Percentiles rank a stretch among this genome's conserved stretches.
Conservation (phyloP, 257 asterid species). For the Thymus mandschuricus region DNA sequence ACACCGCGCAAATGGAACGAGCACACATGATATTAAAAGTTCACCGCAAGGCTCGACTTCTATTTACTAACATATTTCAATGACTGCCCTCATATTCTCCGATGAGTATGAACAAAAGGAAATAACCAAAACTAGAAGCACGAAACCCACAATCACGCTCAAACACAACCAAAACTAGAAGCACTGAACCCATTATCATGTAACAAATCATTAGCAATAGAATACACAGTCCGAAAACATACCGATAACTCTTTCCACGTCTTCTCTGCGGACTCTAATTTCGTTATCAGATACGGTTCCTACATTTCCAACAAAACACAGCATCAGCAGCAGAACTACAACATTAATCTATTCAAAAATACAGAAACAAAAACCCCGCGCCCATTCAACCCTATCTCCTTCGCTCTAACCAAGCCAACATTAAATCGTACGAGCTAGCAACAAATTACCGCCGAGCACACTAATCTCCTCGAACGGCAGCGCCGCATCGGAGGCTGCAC, state of each 20-base stretch:
- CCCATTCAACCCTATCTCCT: constrained; percentile 14
- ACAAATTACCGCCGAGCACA: constrained; percentile 85
- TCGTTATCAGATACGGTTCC: constrained; percentile 88
- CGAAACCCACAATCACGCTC: neutral
- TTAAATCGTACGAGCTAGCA: neutral
- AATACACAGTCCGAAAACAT: constrained; percentile 26
- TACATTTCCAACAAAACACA: constrained; percentile 44
- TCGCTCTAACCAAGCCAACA: constrained; percentile 10
- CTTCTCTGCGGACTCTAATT: constrained; percentile 93
- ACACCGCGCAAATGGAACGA: too few species aligned
- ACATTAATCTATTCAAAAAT: neutral
- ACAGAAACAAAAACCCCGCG: neutral
- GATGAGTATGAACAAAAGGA: neutral
- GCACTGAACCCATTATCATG: neutral
- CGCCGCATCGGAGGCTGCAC: constrained; percentile 39
- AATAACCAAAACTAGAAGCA: neutral
- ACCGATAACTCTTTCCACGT: constrained; percentile 98
- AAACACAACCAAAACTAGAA: constrained; percentile 12
- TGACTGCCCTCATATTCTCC: too few species aligned
- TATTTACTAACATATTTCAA: too few species aligned
- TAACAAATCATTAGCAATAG: neutral
- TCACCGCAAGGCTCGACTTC: too few species aligned
- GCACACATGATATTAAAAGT: too few species aligned
- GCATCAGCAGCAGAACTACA: constrained; percentile 22
- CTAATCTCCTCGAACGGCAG: constrained; percentile 44